Conservation (phyloP, 2,329 filamentous ascomycete genomes). For the Sclerotinia nivalis region DNA sequence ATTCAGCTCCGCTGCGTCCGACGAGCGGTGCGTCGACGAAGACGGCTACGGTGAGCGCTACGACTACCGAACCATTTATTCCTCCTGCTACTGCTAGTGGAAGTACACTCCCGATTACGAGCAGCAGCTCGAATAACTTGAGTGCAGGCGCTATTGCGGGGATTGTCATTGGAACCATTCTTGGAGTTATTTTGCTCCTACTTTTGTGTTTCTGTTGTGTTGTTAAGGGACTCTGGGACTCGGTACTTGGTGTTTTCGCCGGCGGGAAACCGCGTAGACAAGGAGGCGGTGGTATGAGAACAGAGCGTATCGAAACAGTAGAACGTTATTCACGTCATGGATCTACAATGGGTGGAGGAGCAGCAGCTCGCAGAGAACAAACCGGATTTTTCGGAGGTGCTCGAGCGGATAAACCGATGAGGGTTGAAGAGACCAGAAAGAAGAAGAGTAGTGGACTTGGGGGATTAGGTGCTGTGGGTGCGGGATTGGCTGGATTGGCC, state of each 20-base stretch:
- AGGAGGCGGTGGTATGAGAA: conserved; percentile 40
- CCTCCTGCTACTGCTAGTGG: conserved; percentile 56
- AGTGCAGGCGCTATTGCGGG: conserved; percentile 76
- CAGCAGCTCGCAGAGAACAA: conserved; percentile 40
- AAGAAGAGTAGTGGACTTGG: conserved; percentile 53
- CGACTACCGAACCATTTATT: conserved; percentile 49
- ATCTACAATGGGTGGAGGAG: conserved; percentile 27
- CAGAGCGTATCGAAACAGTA: conserved; percentile 58
- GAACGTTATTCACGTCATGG: conserved; percentile 61
- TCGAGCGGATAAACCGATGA: conserved; percentile 45
- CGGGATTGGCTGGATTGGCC: conserved; percentile 38
- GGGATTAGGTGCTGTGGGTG: conserved; percentile 52
- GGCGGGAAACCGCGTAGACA: conserved; percentile 56
- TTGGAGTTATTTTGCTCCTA: conserved; percentile 65
- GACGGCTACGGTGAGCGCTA: conserved; percentile 55
- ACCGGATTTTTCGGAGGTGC: conserved; percentile 58
- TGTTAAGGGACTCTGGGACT: conserved; percentile 61
- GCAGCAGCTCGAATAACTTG: conserved; percentile 45
- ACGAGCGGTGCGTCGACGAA: conserved; percentile 56
- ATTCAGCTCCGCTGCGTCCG: conserved; percentile 49
- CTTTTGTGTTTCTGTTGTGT: conserved; percentile 76
- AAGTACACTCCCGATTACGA: conserved; percentile 33
- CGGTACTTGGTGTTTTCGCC: conserved; percentile 56
- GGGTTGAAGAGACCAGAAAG: conserved; percentile 49
- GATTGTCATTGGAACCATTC: conserved; percentile 74